Evolutionary conservation across 192 early-diverging fungal species (phyloP).

Genomic region (Martensiomyces pterosporus): DNA sequence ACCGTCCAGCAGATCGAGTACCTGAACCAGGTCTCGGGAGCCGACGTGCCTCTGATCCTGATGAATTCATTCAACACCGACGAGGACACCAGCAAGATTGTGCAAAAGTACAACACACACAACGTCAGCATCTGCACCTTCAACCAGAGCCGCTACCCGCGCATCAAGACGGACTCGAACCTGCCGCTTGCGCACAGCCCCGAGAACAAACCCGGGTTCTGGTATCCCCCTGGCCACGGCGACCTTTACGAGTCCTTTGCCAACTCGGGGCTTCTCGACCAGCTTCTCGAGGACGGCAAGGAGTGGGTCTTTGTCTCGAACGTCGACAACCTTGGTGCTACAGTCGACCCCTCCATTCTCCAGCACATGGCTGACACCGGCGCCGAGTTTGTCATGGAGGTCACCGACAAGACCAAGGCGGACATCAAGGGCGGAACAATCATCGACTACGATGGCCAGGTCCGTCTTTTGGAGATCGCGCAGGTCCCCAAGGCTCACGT

Average conservation of each 20-base stretch:
- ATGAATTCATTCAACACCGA: conserved; percentile 99
- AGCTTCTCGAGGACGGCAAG: conserved; percentile 90
- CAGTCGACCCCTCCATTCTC: conserved; percentile 89
- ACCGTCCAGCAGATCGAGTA: conserved; percentile 99
- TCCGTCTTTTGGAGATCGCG: conserved; percentile 95
- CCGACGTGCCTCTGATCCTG: conserved; percentile 92
- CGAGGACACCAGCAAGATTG: conserved; percentile 92
- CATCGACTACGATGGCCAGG: conserved; percentile 92
- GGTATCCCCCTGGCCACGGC: conserved; percentile 98
- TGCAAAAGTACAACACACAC: conserved; percentile 96
- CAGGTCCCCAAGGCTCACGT: conserved; percentile 97
- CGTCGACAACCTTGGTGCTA: conserved; percentile 98
- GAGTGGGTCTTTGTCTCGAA: conserved; percentile 99
- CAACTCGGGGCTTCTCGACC: conserved; percentile 91
- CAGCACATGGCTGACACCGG: conserved; percentile 83
- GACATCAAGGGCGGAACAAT: conserved; percentile 99
- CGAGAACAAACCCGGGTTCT: conserved; percentile 51
- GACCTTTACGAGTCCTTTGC: conserved; percentile 94
- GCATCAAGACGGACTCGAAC: conserved; percentile 89
- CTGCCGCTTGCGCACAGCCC: conserved; percentile 76
- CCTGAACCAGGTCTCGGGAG: conserved; percentile 82
- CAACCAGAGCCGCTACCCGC: conserved; percentile 94
- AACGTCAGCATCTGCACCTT: conserved; percentile 93
- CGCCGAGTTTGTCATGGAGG: conserved; percentile 98
- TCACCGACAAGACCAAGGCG: conserved; percentile 98